These are phyloP conservation scores for Capsella rubella DNA, from an alignment of 441 rosid genomes.

Conservation along the genomic window DNA sequence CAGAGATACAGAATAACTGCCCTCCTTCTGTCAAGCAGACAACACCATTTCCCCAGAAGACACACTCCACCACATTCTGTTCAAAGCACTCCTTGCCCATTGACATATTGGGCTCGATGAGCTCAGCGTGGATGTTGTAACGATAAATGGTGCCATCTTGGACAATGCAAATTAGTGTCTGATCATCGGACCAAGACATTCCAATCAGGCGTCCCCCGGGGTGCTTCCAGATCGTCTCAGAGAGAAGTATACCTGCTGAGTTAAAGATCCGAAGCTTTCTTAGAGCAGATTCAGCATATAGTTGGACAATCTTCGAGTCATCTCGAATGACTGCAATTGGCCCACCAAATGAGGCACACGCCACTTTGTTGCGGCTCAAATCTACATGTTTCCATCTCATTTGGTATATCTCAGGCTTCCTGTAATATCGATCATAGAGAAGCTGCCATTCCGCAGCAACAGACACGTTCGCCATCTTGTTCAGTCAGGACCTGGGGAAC, in stretches of 20 bases:
- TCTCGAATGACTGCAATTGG: constrained; percentile 96
- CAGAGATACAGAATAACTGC: constrained; percentile 67
- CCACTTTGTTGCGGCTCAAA: constrained; percentile 87
- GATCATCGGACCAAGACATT: constrained; percentile 98
- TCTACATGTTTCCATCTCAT: constrained; percentile 95
- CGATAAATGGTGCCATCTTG: constrained; percentile 97
- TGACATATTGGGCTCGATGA: constrained; percentile 70
- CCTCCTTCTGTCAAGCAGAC: constrained; percentile 90
- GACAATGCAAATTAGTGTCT: constrained; percentile 76
- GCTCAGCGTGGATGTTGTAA: constrained; percentile 78
- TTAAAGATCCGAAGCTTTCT: constrained; percentile 92
- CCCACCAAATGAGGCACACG: constrained; percentile 94
- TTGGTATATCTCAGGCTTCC: constrained; percentile 88
- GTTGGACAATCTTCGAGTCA: constrained; percentile 98
- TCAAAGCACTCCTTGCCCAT: constrained; percentile 91
- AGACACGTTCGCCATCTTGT: constrained; percentile 85
- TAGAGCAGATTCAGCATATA: constrained; percentile 93
- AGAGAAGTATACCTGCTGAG: constrained; percentile 79
- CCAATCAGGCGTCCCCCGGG: constrained; percentile 94
- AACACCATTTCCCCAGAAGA: constrained; percentile 94
- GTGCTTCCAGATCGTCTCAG: constrained; percentile 92
- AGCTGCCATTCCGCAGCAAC: constrained; percentile 99
- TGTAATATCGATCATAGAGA: constrained; percentile 81
- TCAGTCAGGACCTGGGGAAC: constrained; percentile 9
- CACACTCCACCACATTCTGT: constrained; percentile 90